Percentiles rank a stretch among this genome's conserved stretches.
phyloP scores from a whole-genome alignment of 495 filamentous ascomycete species.

The Thermothielavioides terrestris region DNA sequence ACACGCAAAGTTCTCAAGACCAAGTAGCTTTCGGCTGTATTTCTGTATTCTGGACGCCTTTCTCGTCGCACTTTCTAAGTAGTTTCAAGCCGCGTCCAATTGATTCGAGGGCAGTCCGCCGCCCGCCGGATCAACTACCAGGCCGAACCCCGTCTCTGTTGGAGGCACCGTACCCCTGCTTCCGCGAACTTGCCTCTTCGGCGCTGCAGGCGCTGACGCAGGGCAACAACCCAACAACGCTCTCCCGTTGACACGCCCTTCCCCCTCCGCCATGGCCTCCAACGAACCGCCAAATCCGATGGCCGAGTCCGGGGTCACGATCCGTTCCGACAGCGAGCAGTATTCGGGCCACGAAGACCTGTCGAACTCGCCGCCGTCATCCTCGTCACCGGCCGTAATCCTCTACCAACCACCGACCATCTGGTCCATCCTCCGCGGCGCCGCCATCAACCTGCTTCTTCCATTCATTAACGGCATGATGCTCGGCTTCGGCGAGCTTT shows the following conservation, averaged over 20 bases:
- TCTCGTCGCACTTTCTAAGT: too few relatives aligned
- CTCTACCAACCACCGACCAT: constrained; percentile 83
- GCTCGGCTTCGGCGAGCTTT: constrained; percentile 92
- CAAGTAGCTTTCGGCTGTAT: too few relatives aligned
- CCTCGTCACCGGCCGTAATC: constrained; percentile 63
- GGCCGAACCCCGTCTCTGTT: too few relatives aligned
- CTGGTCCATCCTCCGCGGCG: constrained; percentile 75
- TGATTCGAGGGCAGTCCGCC: too few relatives aligned
- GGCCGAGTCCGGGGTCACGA: constrained; percentile 73
- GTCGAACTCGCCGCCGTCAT: constrained; percentile 51
- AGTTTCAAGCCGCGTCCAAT: too few relatives aligned
- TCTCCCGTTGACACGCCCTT: background rate
- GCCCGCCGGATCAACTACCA: too few relatives aligned
- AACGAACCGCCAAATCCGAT: constrained; percentile 52
- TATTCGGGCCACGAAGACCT: constrained; percentile 66
- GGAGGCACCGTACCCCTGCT: background rate
- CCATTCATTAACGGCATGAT: constrained; percentile 98
- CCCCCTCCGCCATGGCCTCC: constrained; percentile 29
- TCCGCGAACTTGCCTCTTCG: too few relatives aligned
- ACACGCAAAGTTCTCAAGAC: too few relatives aligned
- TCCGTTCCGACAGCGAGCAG: constrained; percentile 83
- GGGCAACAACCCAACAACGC: background rate
- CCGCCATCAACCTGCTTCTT: constrained; percentile 87
- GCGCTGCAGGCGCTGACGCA: constrained; percentile 1
- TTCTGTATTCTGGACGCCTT: too few relatives aligned